Base-by-base conservation (phyloP, 768 basidiomycete genomes). In the Suillus alpinus region DNA sequence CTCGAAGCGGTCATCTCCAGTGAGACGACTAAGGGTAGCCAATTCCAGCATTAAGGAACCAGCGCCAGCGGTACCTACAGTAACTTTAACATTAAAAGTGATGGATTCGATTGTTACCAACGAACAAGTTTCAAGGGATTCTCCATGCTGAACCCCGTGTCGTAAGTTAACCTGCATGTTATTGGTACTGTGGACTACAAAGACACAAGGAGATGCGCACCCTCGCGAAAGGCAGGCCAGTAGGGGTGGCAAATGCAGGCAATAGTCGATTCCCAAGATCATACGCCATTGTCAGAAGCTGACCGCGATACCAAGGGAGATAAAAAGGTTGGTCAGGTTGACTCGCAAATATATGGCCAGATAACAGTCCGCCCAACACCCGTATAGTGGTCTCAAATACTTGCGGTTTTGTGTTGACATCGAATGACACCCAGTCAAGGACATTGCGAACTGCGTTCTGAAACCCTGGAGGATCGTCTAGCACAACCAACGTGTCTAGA, bases 311-410 rank as follows among this genome's bases (percentile, higher is more conserved):
- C 91, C 92, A 94, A 4, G 89, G 86, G 43, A 96, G 76, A 68
- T 86, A 78, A 68, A 94, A 93, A 20, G 86, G 84, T 40, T 87
- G 86, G 2, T 76, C 83, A 2, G 80, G 75, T 55, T 85, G 78
- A 62, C 80, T 86, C n/a, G 92, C 91, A 70, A 87, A 91, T 56
- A 89, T 84, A 67, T 95, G 94, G 29, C 86, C 94, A 7, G 92
- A 93, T 14, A 95, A 72, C 40, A 99, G 82, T 4, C 94, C 94
- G 3, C 97, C 97, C 9, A 99, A 78, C 6, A 95, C 93, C 31
- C 95, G 86, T 59, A 98, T 98, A 1, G 93, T 98, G 10, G 92
- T 92, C 77, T 99, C 96, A 69, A 99, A 99, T 4, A 98, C 90
- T 80, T 99, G 96, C n/a, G 97, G 94, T 73, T 87, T 93, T 44